Base-by-base conservation (phyloP, 345 rosid genomes). In the Xanthoceras sorbifolium region DNA sequence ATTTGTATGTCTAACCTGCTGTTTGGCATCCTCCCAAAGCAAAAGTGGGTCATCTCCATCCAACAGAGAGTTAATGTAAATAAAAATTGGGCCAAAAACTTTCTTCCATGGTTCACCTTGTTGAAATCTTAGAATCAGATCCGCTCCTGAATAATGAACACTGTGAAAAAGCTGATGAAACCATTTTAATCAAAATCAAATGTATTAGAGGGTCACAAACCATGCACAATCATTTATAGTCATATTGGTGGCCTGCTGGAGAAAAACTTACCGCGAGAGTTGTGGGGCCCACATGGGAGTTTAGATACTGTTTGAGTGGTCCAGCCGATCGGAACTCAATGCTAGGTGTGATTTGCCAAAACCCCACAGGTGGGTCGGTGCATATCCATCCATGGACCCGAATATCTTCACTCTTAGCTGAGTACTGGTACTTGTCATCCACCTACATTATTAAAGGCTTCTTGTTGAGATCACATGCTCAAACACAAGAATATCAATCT, bases 271-370 rank as follows among this genome's bases (percentile, higher is more conserved):
- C 98, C 20, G 94, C 94, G n/a, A 95, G 97, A 79, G 85, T 84
- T 55, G 83, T 78, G 1, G 99, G 99, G 31, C 99, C 99, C 7
- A 93, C 97, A 63, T 95, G 99, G 6, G 97, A 96, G 64, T 90
- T 78, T 48, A 96, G 90, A 84, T 83, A 87, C 79, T 96, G 99
- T 71, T 96, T 96, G 71, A 84, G 79, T 0, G 97, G 97, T 10
- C 99, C 99, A 17, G 94, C 97, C 0, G 96, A 82, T 38, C 99
- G 86, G 72, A 88, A 96, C 87, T 96, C 98, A 64, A 85, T 86
- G 78, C 98, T 96, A 3, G 99, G 99, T n/a, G 97, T 90, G 75
- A 96, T 96, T 74, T 92, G 99, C 98, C 97, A 96, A 82, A 93
- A 91, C 0, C 97, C 99, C 11, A 93, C 89, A 0, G 90, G 81